Evolutionary conservation across 805 yeast genomes (phyloP).

Genomic region (Cyberlindnera nakhonratchasimensis): DNA sequence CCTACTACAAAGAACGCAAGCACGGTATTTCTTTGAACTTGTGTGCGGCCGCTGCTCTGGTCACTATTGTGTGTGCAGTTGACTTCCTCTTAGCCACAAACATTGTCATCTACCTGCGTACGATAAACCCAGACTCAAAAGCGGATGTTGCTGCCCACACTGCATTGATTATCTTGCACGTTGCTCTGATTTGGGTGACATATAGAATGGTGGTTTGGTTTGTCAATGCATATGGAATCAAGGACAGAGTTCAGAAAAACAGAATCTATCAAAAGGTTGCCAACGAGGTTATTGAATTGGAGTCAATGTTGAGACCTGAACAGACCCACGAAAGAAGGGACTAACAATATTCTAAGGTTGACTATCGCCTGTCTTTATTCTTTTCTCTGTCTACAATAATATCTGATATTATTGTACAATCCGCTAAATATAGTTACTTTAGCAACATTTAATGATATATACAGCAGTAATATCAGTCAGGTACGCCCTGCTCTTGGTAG

Average conservation of each 20-base stretch:
- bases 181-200: conserved; percentile 21
- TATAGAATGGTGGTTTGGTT: conserved; percentile 22
- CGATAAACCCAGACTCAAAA: conserved; percentile 26
- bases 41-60: conserved; percentile 25
- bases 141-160: conserved; percentile 21
- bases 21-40: conserved; percentile 24
- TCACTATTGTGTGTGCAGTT: conserved; percentile 27
- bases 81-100: conserved; percentile 35
- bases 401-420: too few relatives aligned
- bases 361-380: background rate
- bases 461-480: too few relatives aligned
- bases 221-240: conserved; percentile 20
- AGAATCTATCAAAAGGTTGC: conserved; percentile 24
- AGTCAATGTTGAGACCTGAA: conserved; percentile 16
- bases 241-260: conserved; percentile 16
- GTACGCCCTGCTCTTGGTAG: too few relatives aligned
- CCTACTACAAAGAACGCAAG: conserved; percentile 19
- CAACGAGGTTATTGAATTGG: conserved; percentile 25
- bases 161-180: conserved; percentile 14
- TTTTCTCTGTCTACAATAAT: too few relatives aligned
- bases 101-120: conserved; percentile 33
- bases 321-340: conserved; percentile 13
- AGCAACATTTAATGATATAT: too few relatives aligned
- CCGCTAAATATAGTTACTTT: too few relatives aligned
- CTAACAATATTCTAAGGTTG: background rate